Conservation (phyloP, 768 basidiomycete genomes). For the Xerocomellus intermedius region DNA sequence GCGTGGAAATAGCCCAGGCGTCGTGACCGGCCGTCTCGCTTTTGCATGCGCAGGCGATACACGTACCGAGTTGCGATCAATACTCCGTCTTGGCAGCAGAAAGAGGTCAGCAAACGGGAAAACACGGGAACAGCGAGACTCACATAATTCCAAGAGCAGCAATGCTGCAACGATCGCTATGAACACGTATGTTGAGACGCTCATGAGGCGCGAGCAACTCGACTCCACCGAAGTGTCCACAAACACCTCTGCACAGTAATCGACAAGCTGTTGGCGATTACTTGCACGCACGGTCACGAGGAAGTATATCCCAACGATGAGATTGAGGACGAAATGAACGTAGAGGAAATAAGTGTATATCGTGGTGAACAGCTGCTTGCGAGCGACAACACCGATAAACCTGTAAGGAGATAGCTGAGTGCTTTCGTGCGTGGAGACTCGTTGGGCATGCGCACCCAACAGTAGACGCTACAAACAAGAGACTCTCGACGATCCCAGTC, state of each 20-base stretch:
- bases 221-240: constrained; percentile 38
- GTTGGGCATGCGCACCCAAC: constrained; percentile 44
- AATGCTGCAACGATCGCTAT: constrained; percentile 43
- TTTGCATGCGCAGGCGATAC: constrained; percentile 50
- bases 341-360: constrained; percentile 57
- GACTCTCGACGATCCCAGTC: constrained; percentile 51
- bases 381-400: constrained; percentile 60
- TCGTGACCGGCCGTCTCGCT: constrained; percentile 39
- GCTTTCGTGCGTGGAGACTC: background rate
- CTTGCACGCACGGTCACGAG: constrained; percentile 49
- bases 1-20: constrained; percentile 34
- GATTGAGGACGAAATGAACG: constrained; percentile 54
- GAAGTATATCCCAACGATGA: constrained; percentile 51
- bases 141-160: constrained; percentile 57
- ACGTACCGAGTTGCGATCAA: constrained; percentile 54
- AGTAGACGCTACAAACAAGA: constrained; percentile 51
- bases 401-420: constrained; percentile 32
- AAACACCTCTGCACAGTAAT: constrained; percentile 48
- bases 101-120: constrained; percentile 1
- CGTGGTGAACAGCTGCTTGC: constrained; percentile 59
- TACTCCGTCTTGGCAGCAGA: constrained; percentile 43
- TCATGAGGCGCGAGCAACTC: constrained; percentile 45
- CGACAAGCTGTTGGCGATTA: constrained; percentile 39
- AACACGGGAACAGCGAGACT: constrained; percentile 24
- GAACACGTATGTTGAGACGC: constrained; percentile 45